Conservation (phyloP, 495 filamentous ascomycete genomes). For the Daldinia loculata region DNA sequence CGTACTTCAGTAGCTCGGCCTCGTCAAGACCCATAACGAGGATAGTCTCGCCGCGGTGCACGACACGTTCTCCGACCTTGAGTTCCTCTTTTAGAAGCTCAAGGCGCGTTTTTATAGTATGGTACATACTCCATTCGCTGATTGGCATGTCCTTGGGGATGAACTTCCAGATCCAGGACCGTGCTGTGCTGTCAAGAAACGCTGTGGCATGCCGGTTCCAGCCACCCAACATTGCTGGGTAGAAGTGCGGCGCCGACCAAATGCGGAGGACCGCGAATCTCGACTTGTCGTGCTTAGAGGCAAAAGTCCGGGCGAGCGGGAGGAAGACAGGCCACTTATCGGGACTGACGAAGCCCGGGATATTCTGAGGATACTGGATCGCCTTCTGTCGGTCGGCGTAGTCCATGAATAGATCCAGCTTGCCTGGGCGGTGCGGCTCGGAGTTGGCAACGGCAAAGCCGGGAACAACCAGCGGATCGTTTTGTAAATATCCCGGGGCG, state of each 20-base stretch:
- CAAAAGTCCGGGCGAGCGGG: constrained; percentile 43
- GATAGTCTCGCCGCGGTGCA: constrained; percentile 52
- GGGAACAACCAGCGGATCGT: constrained; percentile 36
- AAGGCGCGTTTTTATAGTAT: constrained; percentile 46
- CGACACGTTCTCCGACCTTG: constrained; percentile 49
- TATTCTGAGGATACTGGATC: constrained; percentile 14
- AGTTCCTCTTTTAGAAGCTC: constrained; percentile 38
- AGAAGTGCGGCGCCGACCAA: constrained; percentile 62
- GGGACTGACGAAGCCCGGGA: constrained; percentile 39
- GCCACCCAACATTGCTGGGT: constrained; percentile 56
- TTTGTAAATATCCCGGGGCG: constrained; percentile 40
- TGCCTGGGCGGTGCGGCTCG: constrained; percentile 48
- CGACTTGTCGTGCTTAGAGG: constrained; percentile 31
- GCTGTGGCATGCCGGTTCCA: constrained; percentile 43
- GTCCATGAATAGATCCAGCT: constrained; percentile 56
- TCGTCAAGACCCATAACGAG: constrained; percentile 59
- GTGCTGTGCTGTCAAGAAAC: constrained; percentile 52
- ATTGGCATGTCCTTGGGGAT: constrained; percentile 60
- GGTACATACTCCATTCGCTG: constrained; percentile 56
- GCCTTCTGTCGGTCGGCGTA: constrained; percentile 37
- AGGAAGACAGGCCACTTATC: constrained; percentile 46
- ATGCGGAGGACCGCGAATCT: constrained; percentile 58
- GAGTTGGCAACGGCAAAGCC: constrained; percentile 51
- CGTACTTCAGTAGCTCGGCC: constrained; percentile 51
- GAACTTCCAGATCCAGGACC: constrained; percentile 60